Evolutionary conservation across 345 rosid genomes (phyloP).

Genomic region (Bruguiera gymnorhiza): DNA sequence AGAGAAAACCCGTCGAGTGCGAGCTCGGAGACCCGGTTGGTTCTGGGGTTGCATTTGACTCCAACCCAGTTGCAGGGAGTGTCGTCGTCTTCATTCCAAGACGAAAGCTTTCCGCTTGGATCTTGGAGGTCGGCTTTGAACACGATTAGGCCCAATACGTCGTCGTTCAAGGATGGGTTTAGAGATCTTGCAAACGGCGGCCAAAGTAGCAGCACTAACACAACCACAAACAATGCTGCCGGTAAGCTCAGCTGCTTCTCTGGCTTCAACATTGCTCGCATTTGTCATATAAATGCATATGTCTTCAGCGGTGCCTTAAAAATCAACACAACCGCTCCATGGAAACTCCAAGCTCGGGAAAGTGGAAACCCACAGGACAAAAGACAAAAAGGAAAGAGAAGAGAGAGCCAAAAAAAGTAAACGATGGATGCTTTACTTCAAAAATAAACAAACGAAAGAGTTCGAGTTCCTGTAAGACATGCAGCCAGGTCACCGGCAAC

Average conservation of each 20-base stretch:
- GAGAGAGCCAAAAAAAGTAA: neutral
- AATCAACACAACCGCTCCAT: no score
- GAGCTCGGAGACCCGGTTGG: slow-evolving; percentile 31
- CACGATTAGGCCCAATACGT: slow-evolving; percentile 29
- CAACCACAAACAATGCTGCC: slow-evolving; percentile 1
- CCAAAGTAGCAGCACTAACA: slow-evolving; percentile 12
- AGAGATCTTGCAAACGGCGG: slow-evolving; percentile 19
- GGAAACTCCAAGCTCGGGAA: no score
- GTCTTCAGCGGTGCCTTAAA: no score
- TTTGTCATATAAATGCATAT: neutral
- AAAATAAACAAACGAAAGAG: neutral
- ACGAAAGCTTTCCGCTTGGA: slow-evolving; percentile 25
- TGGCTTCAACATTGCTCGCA: slow-evolving; percentile 8
- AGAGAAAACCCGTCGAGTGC: slow-evolving; percentile 29
- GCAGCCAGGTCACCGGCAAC: neutral
- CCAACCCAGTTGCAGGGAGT: slow-evolving; percentile 29
- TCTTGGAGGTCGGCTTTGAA: slow-evolving; percentile 35
- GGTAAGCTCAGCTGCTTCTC: neutral
- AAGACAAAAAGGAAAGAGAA: no score
- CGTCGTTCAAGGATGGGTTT: slow-evolving; percentile 28
- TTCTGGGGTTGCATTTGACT: slow-evolving; percentile 30
- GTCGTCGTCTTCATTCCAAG: slow-evolving; percentile 33
- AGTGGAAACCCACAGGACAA: no score
- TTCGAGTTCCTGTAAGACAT: slow-evolving; percentile 1
- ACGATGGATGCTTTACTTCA: neutral